Base-by-base conservation (phyloP, 164 flowering plant species). In the Malania oleifera region DNA sequence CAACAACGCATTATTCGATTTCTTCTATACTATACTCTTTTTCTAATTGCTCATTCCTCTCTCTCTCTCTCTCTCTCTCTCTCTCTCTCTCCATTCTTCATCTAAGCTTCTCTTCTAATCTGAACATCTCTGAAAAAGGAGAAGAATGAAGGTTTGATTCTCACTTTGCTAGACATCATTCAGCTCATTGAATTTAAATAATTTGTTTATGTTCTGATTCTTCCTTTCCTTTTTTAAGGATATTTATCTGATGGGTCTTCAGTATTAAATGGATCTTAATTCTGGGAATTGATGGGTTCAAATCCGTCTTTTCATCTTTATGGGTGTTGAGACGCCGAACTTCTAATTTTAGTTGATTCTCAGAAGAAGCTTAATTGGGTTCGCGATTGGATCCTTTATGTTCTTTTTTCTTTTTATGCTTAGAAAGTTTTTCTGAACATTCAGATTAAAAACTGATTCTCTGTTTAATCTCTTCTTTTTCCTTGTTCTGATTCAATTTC, bases 91-190 rank as follows among this genome's bases (percentile, higher is more conserved):
- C 51, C 11, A 15, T 57, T 26, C 24, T 19, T 11, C 41, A 11
- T 12, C 7, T 9, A 31, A 38, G 14, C 41, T 1, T 56, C 25
- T 51, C 40, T 15, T 52, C 51, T 37, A 27, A 52, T 56, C 52
- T 63, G 37, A 55, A 2, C 23, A 2, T 25, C 53, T 41, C 61
- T 35, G 48, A 28, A 43, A 52, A 65, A 57, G 46, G 12, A 26
- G 29, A 35, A 45, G 18, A 61, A 70, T 67, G 75, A 71, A 71
- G 75, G 76, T 73, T 40, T 41, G 62, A 47, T 66, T 65, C 56
- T 40, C 27, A 3, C 62, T 55, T 52, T 47, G 46, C 46, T 15
- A n/a, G n/a, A n/a, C 20, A 4, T 1, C 3, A 43, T 43, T 43
- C 46, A n/a, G 15, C 20, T 43, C 46, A 3, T 15, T 43, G 3